Conservation (phyloP, 192 early-diverging fungal species). For the Hyaloraphidium curvatum region DNA sequence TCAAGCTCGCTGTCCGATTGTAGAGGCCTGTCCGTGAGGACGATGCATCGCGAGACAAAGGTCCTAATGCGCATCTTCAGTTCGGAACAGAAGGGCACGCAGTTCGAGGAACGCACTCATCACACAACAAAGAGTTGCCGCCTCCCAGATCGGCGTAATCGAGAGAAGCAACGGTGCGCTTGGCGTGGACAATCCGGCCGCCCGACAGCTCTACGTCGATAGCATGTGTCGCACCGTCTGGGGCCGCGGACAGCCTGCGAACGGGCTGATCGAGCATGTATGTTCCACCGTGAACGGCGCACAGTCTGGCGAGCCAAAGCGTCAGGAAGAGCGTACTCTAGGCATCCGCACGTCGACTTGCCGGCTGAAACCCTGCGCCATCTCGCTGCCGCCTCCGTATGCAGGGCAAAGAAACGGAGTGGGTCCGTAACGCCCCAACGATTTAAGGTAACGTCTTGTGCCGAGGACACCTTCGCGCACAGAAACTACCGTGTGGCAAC, state of each 20-base stretch:
- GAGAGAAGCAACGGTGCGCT: neutral
- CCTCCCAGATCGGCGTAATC: too few relatives aligned
- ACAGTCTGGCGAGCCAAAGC: constrained; percentile 24
- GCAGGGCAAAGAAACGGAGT: constrained; percentile 62
- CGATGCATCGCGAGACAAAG: too few relatives aligned
- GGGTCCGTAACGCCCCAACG: constrained; percentile 69
- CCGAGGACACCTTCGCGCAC: constrained; percentile 43
- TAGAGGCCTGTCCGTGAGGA: too few relatives aligned
- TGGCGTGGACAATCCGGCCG: neutral
- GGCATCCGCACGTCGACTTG: neutral
- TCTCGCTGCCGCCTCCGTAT: constrained; percentile 77
- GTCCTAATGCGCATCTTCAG: too few relatives aligned
- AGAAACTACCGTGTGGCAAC: constrained; percentile 4
- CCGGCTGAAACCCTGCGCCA: constrained; percentile 79
- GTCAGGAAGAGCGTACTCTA: neutral
- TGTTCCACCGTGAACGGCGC: constrained; percentile 77
- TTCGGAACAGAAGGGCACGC: too few relatives aligned
- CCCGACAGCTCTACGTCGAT: neutral
- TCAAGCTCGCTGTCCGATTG: too few relatives aligned
- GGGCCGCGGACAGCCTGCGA: constrained; percentile 5
- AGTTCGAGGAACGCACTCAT: too few relatives aligned
- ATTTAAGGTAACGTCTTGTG: constrained; percentile 43
- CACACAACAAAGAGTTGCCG: too few relatives aligned
- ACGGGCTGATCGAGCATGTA: constrained; percentile 56
- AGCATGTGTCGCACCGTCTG: neutral